Evolutionary conservation across 2,329 filamentous ascomycete genomes (phyloP).

Genomic region (Tothia fuscella): DNA sequence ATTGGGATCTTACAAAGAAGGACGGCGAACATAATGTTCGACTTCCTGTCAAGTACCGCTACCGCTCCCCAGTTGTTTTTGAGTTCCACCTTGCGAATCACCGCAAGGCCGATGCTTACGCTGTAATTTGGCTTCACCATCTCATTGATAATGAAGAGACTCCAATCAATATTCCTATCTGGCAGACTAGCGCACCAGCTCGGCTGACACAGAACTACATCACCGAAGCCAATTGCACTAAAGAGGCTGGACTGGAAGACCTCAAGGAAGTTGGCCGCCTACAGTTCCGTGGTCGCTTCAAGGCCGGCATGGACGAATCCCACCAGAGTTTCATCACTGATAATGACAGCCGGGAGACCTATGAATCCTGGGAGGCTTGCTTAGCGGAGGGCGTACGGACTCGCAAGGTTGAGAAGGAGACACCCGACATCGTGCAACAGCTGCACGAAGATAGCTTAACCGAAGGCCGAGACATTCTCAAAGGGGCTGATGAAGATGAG

Average conservation of each 20-base stretch:
- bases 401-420: conserved; percentile 57
- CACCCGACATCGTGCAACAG: conserved; percentile 59
- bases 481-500: conserved; percentile 57
- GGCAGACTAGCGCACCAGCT: conserved; percentile 62
- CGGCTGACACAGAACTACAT: conserved; percentile 88
- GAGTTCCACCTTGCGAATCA: conserved; percentile 65
- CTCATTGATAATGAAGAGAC: conserved; percentile 67
- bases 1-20: conserved; percentile 44
- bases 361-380: conserved; percentile 90
- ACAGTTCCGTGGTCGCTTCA: conserved; percentile 70
- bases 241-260: conserved; percentile 60
- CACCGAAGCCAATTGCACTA: conserved; percentile 60
- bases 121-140: conserved; percentile 75
- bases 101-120: conserved; percentile 60
- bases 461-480: conserved; percentile 69
- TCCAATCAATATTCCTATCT: conserved; percentile 79
- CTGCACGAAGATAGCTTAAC: conserved; percentile 73
- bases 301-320: conserved; percentile 77
- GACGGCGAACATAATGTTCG: conserved; percentile 46
- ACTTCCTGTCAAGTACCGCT: conserved; percentile 80
- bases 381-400: conserved; percentile 72
- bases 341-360: conserved; percentile 84
- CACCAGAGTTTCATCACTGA: conserved; percentile 75
- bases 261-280: conserved; percentile 72
- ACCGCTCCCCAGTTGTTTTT: conserved; percentile 79